Evolutionary conservation across 805 yeast species (phyloP).

Genomic region (Yamadazyma takamatsuzukensis): DNA sequence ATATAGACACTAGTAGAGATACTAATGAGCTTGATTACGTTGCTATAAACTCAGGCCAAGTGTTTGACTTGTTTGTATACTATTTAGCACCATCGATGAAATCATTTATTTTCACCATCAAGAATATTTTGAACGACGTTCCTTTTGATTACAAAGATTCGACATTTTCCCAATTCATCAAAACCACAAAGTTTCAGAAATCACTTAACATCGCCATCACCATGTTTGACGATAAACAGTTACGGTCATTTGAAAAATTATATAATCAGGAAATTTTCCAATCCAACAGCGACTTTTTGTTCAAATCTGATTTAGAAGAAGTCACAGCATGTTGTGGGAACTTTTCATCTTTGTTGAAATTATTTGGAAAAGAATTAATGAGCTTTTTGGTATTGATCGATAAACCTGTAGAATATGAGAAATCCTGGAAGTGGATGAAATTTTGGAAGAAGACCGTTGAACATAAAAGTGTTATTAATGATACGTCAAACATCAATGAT

Average conservation of each 20-base stretch:
- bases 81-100: constrained; percentile 71
- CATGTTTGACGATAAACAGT: constrained; percentile 55
- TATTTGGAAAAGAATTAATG: constrained; percentile 57
- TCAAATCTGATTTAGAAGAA: constrained; percentile 66
- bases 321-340: constrained; percentile 84
- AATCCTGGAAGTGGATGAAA: constrained; percentile 51
- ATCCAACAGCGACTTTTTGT: constrained; percentile 23
- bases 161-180: constrained; percentile 27
- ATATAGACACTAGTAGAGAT: constrained; percentile 15
- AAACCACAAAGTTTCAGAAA: constrained; percentile 40
- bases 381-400: constrained; percentile 45
- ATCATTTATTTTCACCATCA: constrained; percentile 60
- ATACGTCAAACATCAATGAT: constrained; percentile 25
- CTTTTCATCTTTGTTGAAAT: constrained; percentile 61
- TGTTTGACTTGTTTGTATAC: constrained; percentile 64
- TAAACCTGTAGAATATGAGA: constrained; percentile 14
- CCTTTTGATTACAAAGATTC: constrained; percentile 45
- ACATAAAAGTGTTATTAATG: constrained; percentile 4
- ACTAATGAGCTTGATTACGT: constrained; percentile 15
- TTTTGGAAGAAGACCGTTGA: constrained; percentile 39
- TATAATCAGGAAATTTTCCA: constrained; percentile 55
- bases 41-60: constrained; percentile 35
- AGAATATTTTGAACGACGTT: constrained; percentile 55
- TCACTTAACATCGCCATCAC: constrained; percentile 51
- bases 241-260: constrained; percentile 51